phyloP scores from a whole-genome alignment of 192 early-diverging fungal genomes.

The Allomyces arbusculus region DNA sequence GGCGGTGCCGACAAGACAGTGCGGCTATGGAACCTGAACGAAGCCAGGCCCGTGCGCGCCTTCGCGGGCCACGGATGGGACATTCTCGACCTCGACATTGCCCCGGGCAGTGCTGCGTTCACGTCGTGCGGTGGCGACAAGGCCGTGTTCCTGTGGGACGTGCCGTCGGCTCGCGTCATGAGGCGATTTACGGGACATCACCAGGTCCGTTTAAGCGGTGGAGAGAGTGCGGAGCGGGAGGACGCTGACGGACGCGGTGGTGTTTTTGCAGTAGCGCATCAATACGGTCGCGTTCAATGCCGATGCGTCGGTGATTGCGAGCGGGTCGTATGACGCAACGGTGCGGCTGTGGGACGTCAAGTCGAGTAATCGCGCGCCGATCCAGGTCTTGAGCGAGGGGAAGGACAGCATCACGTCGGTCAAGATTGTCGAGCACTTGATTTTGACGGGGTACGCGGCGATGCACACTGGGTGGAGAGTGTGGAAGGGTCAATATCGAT shows the following conservation, averaged over 20 bases:
- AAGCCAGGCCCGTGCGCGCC: slow-evolving; percentile 42
- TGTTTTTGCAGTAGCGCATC: slow-evolving; percentile 24
- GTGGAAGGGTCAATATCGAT: neutral
- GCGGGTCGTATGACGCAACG: slow-evolving; percentile 46
- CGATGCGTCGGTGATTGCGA: slow-evolving; percentile 53
- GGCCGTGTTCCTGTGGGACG: slow-evolving; percentile 72
- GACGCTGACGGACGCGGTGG: too few species aligned
- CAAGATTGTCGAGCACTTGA: slow-evolving; percentile 41
- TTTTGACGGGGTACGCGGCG: slow-evolving; percentile 42
- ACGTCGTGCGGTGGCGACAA: slow-evolving; percentile 67
- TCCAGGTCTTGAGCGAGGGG: slow-evolving; percentile 64
- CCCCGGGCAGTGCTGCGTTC: slow-evolving; percentile 40
- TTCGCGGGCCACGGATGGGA: slow-evolving; percentile 76
- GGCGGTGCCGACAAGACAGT: slow-evolving; percentile 56
- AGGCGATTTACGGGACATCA: neutral
- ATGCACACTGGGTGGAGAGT: neutral
- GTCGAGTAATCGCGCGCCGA: slow-evolving; percentile 24
- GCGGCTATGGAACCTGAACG: slow-evolving; percentile 32
- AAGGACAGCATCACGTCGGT: slow-evolving; percentile 74
- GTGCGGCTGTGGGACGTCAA: slow-evolving; percentile 26
- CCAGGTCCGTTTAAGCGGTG: neutral
- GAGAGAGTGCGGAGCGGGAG: too few species aligned
- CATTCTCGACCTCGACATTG: slow-evolving; percentile 39
- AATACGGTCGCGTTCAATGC: slow-evolving; percentile 66
- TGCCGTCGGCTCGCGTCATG: slow-evolving; percentile 38